Conservation (phyloP, 2,329 filamentous ascomycete genomes). For the Aphanoascus verrucosus region DNA sequence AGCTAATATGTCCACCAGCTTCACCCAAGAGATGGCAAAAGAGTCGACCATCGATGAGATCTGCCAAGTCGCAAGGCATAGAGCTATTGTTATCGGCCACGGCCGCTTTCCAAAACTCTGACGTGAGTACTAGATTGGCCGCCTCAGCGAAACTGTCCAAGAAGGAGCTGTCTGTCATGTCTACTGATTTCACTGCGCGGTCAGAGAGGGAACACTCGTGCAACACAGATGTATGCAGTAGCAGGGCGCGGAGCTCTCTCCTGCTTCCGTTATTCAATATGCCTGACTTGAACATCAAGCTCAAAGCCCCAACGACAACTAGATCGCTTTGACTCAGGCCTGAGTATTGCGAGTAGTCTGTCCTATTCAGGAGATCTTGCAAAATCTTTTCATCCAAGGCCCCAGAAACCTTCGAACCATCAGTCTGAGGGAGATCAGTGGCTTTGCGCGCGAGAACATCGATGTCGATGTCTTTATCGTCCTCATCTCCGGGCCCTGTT, state of each 20-base stretch:
- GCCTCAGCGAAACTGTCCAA: constrained; percentile 31
- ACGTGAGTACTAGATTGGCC: constrained; percentile 30
- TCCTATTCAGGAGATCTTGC: neutral
- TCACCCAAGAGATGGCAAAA: constrained; percentile 7
- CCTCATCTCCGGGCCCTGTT: too few relatives aligned
- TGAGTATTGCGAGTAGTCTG: neutral
- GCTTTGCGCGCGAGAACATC: neutral
- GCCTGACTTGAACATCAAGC: constrained; percentile 13
- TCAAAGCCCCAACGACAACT: constrained; percentile 16
- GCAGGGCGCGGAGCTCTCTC: constrained; percentile 12
- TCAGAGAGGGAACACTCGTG: constrained; percentile 18
- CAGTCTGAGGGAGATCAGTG: neutral
- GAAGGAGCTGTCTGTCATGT: constrained; percentile 10
- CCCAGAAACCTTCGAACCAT: neutral
- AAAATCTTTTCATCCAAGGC: neutral
- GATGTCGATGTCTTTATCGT: neutral
- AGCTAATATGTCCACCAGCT: neutral
- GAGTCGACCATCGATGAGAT: constrained; percentile 44
- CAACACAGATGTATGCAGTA: constrained; percentile 20
- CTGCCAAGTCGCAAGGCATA: constrained; percentile 39
- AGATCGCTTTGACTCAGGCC: constrained; percentile 19
- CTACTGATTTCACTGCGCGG: constrained; percentile 10
- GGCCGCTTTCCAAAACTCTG: constrained; percentile 27
- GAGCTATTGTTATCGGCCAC: constrained; percentile 17
- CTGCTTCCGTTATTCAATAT: neutral